Conservation (phyloP, 2,329 filamentous ascomycete species). For the Ophiostoma tasmaniense region DNA sequence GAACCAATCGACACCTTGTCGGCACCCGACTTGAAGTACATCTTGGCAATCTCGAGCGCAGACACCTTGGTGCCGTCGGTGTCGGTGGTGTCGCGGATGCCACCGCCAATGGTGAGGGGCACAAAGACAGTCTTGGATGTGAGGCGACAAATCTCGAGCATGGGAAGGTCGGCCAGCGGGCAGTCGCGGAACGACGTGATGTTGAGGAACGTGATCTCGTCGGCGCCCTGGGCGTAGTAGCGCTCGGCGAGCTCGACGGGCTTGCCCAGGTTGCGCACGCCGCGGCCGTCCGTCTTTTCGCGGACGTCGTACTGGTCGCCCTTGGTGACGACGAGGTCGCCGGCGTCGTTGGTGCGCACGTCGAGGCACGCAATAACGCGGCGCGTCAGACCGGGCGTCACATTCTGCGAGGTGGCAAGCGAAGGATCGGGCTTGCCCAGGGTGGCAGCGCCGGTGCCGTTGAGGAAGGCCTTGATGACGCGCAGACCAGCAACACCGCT, state of each 20-base stretch:
- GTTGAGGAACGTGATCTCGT: constrained; percentile 96
- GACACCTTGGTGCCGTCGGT: constrained; percentile 78
- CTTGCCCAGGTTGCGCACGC: constrained; percentile 89
- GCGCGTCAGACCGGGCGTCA: constrained; percentile 63
- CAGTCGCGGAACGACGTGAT: constrained; percentile 97
- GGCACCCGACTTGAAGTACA: constrained; percentile 95
- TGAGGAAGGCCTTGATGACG: constrained; percentile 75
- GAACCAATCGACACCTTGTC: constrained; percentile 97
- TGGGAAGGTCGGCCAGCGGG: constrained; percentile 81
- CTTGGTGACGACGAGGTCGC: constrained; percentile 95
- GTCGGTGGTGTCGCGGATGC: constrained; percentile 88
- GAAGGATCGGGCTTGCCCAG: constrained; percentile 29
- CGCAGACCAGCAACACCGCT: constrained; percentile 81
- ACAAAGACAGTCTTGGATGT: constrained; percentile 92
- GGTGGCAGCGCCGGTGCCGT: constrained; percentile 53
- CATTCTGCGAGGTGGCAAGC: neutral
- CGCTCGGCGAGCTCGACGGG: constrained; percentile 87
- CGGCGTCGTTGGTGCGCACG: constrained; percentile 86
- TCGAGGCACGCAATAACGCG: constrained; percentile 94
- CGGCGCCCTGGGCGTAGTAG: constrained; percentile 94
- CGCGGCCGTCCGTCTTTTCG: constrained; percentile 61
- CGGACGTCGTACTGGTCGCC: constrained; percentile 98
- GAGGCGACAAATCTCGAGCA: constrained; percentile 84
- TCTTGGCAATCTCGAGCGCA: constrained; percentile 83
- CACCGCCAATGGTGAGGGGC: constrained; percentile 88